Evolutionary conservation across 768 basidiomycete genomes (phyloP).

Genomic region (Tylopilus rubrobrunneus): DNA sequence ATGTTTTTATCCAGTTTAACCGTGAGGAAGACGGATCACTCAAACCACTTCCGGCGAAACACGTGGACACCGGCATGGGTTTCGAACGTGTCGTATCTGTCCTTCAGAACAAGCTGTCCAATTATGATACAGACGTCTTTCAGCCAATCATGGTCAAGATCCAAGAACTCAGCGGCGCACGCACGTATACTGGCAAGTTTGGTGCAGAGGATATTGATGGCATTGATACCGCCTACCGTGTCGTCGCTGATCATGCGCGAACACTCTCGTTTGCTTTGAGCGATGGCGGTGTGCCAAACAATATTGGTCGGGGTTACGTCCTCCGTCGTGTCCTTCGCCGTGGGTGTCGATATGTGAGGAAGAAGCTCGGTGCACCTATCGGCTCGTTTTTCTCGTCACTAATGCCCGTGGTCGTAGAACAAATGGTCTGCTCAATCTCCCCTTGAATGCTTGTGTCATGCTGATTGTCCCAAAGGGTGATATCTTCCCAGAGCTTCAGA

Average conservation of each 20-base stretch:
- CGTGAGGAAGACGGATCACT: conserved; percentile 87
- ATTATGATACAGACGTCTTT: conserved; percentile 98
- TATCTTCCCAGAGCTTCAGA: conserved; percentile 91
- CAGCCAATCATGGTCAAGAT: conserved; percentile 83
- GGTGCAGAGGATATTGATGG: conserved; percentile 95
- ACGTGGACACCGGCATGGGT: conserved; percentile 99
- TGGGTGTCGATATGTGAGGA: conserved; percentile 93
- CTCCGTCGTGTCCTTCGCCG: conserved; percentile 87
- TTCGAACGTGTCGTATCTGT: conserved; percentile 97
- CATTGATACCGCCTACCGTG: conserved; percentile 95
- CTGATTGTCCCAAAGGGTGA: conserved; percentile 50
- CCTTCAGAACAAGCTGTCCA: conserved; percentile 86
- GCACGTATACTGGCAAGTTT: conserved; percentile 86
- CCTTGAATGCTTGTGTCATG: neutral
- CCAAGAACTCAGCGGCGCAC: conserved; percentile 82
- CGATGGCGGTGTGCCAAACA: conserved; percentile 95
- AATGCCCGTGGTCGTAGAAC: conserved; percentile 83
- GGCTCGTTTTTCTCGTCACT: conserved; percentile 94
- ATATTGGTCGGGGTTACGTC: conserved; percentile 97
- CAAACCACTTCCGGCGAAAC: conserved; percentile 79
- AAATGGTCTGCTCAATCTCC: conserved; percentile 57
- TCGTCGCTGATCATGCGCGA: conserved; percentile 94
- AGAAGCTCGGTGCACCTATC: conserved; percentile 89
- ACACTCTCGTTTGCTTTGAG: conserved; percentile 94
- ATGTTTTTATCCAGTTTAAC: conserved; percentile 99